Conservation (phyloP, 164 flowering plant genomes). For the Malania oleifera region DNA sequence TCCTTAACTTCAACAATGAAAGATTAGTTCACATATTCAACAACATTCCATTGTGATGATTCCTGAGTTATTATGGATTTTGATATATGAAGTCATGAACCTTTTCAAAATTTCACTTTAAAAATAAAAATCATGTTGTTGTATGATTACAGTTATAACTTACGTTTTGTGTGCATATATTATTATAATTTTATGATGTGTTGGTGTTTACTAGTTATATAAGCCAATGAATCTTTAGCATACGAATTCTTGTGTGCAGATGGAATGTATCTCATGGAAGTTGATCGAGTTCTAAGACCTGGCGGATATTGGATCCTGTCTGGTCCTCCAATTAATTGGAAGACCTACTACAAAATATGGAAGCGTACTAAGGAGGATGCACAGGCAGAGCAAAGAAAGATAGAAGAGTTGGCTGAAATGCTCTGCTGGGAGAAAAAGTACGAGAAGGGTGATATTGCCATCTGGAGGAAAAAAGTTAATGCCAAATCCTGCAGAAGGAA, state of each 20-base stretch:
- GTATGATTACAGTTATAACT: too few species aligned
- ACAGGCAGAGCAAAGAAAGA: constrained; percentile 61
- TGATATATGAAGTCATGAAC: too few species aligned
- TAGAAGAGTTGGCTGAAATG: constrained; percentile 67
- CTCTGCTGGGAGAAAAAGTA: constrained; percentile 98
- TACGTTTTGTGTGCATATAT: too few species aligned
- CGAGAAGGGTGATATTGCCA: constrained; percentile 87
- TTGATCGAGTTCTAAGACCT: constrained; percentile 90
- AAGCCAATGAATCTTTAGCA: neutral
- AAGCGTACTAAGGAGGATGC: constrained; percentile 73
- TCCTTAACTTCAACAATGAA: neutral
- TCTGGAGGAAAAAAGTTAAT: constrained; percentile 62
- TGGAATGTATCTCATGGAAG: constrained; percentile 86
- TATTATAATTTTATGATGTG: too few species aligned
- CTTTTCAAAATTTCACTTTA: too few species aligned
- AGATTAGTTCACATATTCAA: too few species aligned
- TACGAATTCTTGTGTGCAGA: constrained; percentile 32
- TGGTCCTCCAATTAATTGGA: constrained; percentile 98
- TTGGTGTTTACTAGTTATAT: neutral
- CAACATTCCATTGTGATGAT: too few species aligned
- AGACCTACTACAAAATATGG: constrained; percentile 79
- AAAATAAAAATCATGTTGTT: too few species aligned
- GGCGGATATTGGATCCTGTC: constrained; percentile 96
- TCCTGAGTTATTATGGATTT: too few species aligned
- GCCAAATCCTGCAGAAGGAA: constrained; percentile 48